A percentile compares a stretch with the other conserved stretches of the same genome.
These are phyloP conservation scores for Aspergillus funiculosus DNA, from an alignment of 495 filamentous ascomycete genomes.

Conservation along the genomic window DNA sequence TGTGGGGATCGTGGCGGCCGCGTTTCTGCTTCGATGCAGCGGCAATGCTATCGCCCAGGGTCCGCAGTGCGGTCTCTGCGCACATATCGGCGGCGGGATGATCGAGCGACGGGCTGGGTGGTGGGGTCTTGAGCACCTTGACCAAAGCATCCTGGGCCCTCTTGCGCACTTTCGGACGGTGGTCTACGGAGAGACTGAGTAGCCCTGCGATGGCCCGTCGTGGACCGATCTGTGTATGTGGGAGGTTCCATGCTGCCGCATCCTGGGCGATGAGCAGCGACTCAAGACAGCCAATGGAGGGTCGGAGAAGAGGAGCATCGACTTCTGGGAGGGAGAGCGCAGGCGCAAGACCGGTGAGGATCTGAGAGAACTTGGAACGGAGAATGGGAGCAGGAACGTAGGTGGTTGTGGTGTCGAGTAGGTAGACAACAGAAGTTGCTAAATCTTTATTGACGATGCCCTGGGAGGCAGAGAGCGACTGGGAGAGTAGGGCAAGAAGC, in stretches of 20 bases:
- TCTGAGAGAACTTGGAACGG: constrained; percentile 87
- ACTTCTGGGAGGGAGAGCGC: constrained; percentile 72
- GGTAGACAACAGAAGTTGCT: constrained; percentile 84
- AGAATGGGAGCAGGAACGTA: constrained; percentile 79
- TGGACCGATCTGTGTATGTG: constrained; percentile 78
- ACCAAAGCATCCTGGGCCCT: constrained; percentile 84
- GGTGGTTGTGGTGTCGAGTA: constrained; percentile 84
- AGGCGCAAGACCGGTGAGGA: constrained; percentile 79
- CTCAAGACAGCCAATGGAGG: constrained; percentile 91
- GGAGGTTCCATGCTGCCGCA: constrained; percentile 76
- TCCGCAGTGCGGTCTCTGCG: constrained; percentile 78
- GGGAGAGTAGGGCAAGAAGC: constrained; percentile 79
- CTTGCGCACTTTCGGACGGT: constrained; percentile 91
- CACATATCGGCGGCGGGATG: constrained; percentile 95
- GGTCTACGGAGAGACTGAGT: constrained; percentile 74
- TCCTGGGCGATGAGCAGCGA: constrained; percentile 84
- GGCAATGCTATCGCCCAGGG: constrained; percentile 61
- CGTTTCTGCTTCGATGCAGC: constrained; percentile 60
- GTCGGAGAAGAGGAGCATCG: constrained; percentile 77
- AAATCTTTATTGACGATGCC: constrained; percentile 75
- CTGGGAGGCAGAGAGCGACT: constrained; percentile 56
- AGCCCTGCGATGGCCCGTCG: constrained; percentile 83
- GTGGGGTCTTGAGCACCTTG: constrained; percentile 73
- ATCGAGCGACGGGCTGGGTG: constrained; percentile 83
- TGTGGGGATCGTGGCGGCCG: constrained; percentile 34